Evolutionary conservation across 768 basidiomycete genomes (phyloP), one percentile per base, ranked within the genome.

Genomic region (Tulasnella sp.): DNA sequence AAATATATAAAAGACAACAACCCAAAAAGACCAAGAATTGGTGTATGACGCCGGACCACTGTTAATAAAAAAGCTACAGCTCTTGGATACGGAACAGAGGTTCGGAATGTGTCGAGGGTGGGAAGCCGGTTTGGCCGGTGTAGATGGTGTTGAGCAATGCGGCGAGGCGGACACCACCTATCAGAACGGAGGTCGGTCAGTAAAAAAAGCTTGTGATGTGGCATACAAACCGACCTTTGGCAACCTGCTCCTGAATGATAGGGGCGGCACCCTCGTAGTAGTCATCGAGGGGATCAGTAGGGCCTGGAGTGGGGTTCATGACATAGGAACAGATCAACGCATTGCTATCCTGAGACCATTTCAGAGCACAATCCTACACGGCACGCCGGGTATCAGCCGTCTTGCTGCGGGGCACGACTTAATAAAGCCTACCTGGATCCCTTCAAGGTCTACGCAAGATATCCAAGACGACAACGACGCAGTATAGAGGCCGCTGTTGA

Each of bases 191-290:
- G 23, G 23, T n/a, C n/a, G n/a, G n/a, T n/a, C n/a, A n/a, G n/a
- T n/a, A n/a, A n/a, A n/a, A n/a, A n/a, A n/a, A n/a, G n/a, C n/a
- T n/a, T n/a, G n/a, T n/a, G n/a, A n/a, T n/a, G n/a, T n/a, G n/a
- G n/a, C n/a, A n/a, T n/a, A n/a, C 7, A 11, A 4, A 17, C 46
- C 3, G 15, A 48, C 46, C 55, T 45, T 57, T 57, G 21, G 55
- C 55, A 19, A 57, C 35, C 31, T 57, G 55, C 55, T 29, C 25
- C n/a, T 57, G 25, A 27, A 57, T 48, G 32, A 57, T 48, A 12
- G 27, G 23, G 7, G 43, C 29, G 32, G 55, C 55, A 17, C 42
- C 55, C 11, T 45, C 25, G 35, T 45, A 57, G 29, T 57, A 57
- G 11, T 27, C 32, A 19, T 43, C 55, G 11, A 14, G n/a, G 42